These are phyloP conservation scores for Psilocybe subaeruginosa DNA, from an alignment of 768 basidiomycete genomes.

Conservation along the genomic window DNA sequence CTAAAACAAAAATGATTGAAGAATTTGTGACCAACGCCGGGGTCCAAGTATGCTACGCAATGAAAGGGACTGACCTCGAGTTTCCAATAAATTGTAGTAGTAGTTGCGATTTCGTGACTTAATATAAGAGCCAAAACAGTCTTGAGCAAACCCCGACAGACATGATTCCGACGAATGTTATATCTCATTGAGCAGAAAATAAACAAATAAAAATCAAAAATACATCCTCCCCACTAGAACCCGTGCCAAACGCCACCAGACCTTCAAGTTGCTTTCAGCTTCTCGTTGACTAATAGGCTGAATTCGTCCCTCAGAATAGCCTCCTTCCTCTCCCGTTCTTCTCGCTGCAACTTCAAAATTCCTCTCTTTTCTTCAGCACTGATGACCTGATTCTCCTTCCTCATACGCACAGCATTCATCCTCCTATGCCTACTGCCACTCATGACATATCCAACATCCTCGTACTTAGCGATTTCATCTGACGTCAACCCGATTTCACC, in stretches of 20 bases:
- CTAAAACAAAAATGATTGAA: background rate
- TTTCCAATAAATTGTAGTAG: background rate
- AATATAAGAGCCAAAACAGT: background rate
- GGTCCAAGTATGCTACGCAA: too few species aligned
- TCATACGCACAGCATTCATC: conserved; percentile 99
- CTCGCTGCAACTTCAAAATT: conserved; percentile 91
- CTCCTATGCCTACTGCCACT: conserved; percentile 90
- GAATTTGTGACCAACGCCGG: too few species aligned
- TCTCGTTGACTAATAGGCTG: conserved; percentile 78
- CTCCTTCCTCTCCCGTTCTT: conserved; percentile 92
- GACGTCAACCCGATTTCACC: conserved; percentile 96
- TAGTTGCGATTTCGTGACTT: background rate
- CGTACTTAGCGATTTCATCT: conserved; percentile 85
- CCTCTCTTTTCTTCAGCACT: conserved; percentile 98
- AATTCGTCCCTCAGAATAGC: conserved; percentile 89
- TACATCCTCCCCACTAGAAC: background rate
- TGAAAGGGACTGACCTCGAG: background rate
- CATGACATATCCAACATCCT: conserved; percentile 96
- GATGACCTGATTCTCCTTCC: conserved; percentile 99
- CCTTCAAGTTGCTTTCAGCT: conserved; percentile 50
- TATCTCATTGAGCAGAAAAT: background rate
- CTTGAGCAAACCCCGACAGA: background rate
- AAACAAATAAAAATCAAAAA: background rate
- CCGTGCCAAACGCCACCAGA: background rate
- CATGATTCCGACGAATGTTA: background rate